Evolutionary conservation across 2,329 filamentous ascomycete species (phyloP).

Genomic region (Dichotomopilus funicola): DNA sequence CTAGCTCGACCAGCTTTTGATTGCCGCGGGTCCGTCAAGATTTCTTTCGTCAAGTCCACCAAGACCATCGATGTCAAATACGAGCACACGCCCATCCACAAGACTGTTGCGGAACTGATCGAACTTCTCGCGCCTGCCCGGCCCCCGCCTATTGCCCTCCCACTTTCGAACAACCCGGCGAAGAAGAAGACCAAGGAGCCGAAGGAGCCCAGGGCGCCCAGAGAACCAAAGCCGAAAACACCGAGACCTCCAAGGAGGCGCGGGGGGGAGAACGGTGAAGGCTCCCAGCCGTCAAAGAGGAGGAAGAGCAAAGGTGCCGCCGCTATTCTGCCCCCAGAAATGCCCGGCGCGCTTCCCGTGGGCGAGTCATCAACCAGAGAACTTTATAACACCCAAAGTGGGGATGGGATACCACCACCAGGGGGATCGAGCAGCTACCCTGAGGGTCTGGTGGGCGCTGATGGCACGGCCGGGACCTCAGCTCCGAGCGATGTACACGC

Average conservation of each 20-base stretch:
- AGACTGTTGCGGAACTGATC: conserved; percentile 45
- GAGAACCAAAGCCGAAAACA: conserved; percentile 21
- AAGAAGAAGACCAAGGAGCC: conserved; percentile 23
- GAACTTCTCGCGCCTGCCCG: conserved; percentile 43
- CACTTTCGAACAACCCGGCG: conserved; percentile 21
- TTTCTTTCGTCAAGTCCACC: conserved; percentile 43
- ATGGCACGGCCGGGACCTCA: conserved; percentile 14
- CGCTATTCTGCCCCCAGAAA: conserved; percentile 19
- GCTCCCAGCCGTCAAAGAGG: conserved; percentile 24
- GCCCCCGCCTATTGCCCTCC: conserved; percentile 23
- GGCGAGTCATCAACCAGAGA: conserved; percentile 15
- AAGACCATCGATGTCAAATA: conserved; percentile 47
- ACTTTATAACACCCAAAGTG: conserved; percentile 16
- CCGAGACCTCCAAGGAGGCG: conserved; percentile 22
- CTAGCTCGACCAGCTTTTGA: conserved; percentile 53
- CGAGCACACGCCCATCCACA: conserved; percentile 51
- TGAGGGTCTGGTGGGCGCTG: conserved; percentile 16
- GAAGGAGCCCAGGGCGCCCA: conserved; percentile 25
- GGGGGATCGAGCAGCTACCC: conserved; percentile 14
- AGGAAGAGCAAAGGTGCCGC: conserved; percentile 24
- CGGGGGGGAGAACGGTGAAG: conserved; percentile 18
- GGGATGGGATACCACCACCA: conserved; percentile 1
- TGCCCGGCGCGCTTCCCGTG: conserved; percentile 21
- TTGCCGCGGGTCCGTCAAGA: conserved; percentile 45
- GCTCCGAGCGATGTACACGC: conserved; percentile 16